A percentile compares a stretch with the other conserved stretches of the same genome.
These are phyloP conservation scores for Ophiostoma perfectum DNA, from an alignment of 2,329 filamentous ascomycete species.

Conservation along the genomic window DNA sequence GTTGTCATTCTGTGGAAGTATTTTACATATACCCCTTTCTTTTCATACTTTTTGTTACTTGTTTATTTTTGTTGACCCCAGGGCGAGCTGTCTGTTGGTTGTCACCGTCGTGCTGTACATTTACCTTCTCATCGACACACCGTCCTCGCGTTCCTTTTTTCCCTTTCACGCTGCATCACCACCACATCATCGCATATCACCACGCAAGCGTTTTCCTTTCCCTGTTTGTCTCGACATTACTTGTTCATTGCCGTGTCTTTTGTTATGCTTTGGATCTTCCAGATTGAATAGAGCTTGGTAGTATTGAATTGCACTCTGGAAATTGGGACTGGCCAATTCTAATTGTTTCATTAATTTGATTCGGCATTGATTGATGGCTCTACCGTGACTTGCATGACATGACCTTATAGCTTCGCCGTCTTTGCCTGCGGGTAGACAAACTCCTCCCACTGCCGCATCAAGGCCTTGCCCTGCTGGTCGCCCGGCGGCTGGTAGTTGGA, in stretches of 20 bases:
- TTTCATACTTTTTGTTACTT: not conserved
- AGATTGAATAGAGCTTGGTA: not conserved
- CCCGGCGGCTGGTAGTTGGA: conserved; percentile 41
- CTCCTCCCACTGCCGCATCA: conserved; percentile 37
- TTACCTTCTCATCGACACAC: not conserved
- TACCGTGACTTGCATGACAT: too few relatives aligned
- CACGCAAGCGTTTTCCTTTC: not conserved
- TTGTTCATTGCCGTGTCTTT: not conserved
- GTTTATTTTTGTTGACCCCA: not conserved
- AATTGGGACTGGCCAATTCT: too few relatives aligned
- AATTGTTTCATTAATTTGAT: too few relatives aligned
- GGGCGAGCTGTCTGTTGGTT: not conserved
- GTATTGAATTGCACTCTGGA: not conserved
- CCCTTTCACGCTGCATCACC: not conserved
- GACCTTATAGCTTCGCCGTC: conserved; percentile 17
- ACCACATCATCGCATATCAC: not conserved
- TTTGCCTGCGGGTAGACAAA: conserved; percentile 35
- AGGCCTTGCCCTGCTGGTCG: conserved; percentile 34
- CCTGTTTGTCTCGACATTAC: not conserved
- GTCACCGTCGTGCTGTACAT: not conserved
- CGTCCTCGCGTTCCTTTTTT: not conserved
- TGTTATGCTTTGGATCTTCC: not conserved
- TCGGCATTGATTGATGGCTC: too few relatives aligned
- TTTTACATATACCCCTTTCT: conserved; percentile 12
- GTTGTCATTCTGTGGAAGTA: conserved; percentile 10